These are phyloP conservation scores for Penicillium vulpinum DNA, from an alignment of 2,329 filamentous ascomycete genomes.

Conservation along the genomic window DNA sequence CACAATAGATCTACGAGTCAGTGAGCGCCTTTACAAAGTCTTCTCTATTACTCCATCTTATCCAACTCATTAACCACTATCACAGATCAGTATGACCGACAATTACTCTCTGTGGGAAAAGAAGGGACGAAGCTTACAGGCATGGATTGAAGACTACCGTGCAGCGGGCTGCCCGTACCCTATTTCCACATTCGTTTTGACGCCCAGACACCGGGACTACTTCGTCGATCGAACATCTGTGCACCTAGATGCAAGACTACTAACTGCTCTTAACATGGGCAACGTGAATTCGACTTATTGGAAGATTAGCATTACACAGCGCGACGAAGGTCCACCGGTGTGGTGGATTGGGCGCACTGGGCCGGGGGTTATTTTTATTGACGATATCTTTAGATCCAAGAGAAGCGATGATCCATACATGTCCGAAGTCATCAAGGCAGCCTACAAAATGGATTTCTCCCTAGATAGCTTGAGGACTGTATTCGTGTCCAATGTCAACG, in stretches of 20 bases:
- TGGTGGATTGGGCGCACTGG: slow-evolving; percentile 7
- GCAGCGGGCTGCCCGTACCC: not conserved
- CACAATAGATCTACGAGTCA: not conserved
- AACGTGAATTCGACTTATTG: not conserved
- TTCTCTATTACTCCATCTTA: not conserved
- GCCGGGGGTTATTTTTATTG: slow-evolving; percentile 3
- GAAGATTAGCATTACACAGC: not conserved
- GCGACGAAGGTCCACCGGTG: not conserved
- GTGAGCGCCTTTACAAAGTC: not conserved
- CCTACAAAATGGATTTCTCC: slow-evolving; percentile 1
- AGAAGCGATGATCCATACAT: not conserved
- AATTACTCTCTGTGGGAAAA: not conserved
- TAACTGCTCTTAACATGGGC: not conserved
- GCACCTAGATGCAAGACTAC: not conserved
- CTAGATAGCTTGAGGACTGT: not conserved
- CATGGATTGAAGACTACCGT: not conserved
- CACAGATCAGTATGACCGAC: not conserved
- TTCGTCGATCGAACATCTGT: not conserved
- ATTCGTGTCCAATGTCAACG: not conserved
- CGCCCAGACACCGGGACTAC: not conserved
- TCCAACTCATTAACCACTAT: not conserved
- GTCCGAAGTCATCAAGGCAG: slow-evolving; percentile 7
- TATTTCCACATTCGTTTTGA: not conserved
- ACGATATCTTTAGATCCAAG: slow-evolving; percentile 1
- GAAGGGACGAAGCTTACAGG: not conserved